Percentiles rank a stretch among this genome's conserved stretches.
Evolutionary conservation across 2,329 filamentous ascomycete genomes (phyloP).

Genomic region (Ilyonectria mors-panacis): DNA sequence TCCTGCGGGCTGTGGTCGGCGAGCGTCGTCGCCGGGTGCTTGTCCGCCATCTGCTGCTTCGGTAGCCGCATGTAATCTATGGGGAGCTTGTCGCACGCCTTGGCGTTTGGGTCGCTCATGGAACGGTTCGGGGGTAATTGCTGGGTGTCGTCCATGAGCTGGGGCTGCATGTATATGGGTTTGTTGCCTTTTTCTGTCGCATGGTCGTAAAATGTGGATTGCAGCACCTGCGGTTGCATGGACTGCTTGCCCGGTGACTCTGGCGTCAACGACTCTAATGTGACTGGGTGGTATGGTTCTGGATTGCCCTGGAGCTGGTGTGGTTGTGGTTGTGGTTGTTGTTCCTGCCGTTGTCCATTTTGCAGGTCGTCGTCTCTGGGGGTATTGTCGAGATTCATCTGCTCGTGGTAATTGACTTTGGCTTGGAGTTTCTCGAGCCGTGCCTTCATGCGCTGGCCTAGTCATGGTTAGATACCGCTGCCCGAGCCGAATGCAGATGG

Average conservation of each 20-base stretch:
- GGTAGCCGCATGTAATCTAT: constrained; percentile 9
- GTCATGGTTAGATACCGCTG: constrained; percentile 1
- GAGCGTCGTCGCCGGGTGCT: constrained; percentile 5
- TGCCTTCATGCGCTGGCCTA: constrained; percentile 26
- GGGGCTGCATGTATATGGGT: constrained; percentile 8
- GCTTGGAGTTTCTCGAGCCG: constrained; percentile 20
- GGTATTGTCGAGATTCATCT: constrained; percentile 7
- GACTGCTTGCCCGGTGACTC: constrained; percentile 8
- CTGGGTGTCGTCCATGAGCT: constrained; percentile 12
- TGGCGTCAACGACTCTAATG: constrained; percentile 14
- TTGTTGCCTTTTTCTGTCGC: background rate
- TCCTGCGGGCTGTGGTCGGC: constrained; percentile 6
- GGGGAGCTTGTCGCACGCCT: background rate
- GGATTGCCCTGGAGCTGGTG: background rate
- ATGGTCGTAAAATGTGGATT: constrained; percentile 10
- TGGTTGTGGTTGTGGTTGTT: background rate
- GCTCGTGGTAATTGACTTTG: constrained; percentile 24
- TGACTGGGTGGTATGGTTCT: constrained; percentile 5
- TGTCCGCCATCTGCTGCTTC: constrained; percentile 7
- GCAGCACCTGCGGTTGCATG: constrained; percentile 2
- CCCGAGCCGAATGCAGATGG: background rate
- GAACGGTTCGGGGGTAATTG: constrained; percentile 5
- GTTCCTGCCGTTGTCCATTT: background rate
- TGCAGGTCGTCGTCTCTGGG: background rate
- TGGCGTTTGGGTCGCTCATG: constrained; percentile 7